These are phyloP conservation scores for Pleomassaria siparia DNA, from an alignment of 2,329 filamentous ascomycete genomes.

Conservation along the genomic window DNA sequence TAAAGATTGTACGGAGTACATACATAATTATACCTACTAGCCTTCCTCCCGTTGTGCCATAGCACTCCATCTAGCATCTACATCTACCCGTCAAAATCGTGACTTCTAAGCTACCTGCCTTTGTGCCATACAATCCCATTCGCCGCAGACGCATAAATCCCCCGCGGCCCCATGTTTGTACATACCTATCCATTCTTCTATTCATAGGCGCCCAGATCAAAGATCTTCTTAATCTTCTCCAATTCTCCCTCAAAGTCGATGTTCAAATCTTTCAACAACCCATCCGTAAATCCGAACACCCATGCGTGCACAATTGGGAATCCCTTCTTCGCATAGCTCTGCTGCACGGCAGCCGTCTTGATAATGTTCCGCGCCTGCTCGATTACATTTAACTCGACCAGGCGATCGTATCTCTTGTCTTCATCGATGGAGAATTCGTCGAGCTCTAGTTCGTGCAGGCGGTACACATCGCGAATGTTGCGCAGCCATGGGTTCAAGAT, in stretches of 20 bases:
- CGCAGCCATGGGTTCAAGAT: conserved; percentile 73
- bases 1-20: too few species aligned
- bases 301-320: conserved; percentile 73
- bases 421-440: conserved; percentile 45
- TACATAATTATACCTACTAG: too few species aligned
- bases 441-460: conserved; percentile 70
- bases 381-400: conserved; percentile 43
- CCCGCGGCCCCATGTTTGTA: too few species aligned
- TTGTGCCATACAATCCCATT: too few species aligned
- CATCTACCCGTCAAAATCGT: too few species aligned
- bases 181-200: too few species aligned
- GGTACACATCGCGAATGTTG: conserved; percentile 74
- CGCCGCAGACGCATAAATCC: too few species aligned
- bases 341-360: conserved; percentile 57
- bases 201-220: too few species aligned
- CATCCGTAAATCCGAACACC: conserved; percentile 71
- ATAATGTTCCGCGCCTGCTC: conserved; percentile 43
- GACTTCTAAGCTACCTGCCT: too few species aligned
- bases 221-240: conserved; percentile 64
- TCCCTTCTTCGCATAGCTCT: conserved; percentile 60
- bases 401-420: conserved; percentile 31
- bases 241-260: conserved; percentile 62
- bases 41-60: too few species aligned
- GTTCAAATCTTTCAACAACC: conserved; percentile 65
- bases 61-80: too few species aligned